phyloP scores from a whole-genome alignment of 257 asterid genomes.

The Nicotiana otophora region DNA sequence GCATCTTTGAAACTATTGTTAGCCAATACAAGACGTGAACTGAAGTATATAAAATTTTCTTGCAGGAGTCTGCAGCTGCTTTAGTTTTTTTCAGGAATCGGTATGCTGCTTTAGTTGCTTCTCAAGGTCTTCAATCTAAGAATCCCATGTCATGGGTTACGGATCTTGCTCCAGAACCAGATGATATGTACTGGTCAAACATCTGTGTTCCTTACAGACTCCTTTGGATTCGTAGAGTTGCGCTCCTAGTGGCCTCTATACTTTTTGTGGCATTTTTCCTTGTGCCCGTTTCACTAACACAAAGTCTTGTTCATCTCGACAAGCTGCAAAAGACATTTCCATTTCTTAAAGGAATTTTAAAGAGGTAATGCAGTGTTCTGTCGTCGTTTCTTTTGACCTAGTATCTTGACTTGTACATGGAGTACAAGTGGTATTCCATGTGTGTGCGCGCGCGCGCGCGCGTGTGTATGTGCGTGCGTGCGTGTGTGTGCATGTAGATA shows the following conservation, averaged over 20 bases:
- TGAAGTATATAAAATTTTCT: conserved; percentile 9
- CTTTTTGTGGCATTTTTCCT: conserved; percentile 64
- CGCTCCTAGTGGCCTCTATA: conserved; percentile 53
- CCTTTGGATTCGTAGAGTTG: conserved; percentile 78
- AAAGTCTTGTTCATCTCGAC: conserved; percentile 74
- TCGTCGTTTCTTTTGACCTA: background rate
- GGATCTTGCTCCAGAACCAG: conserved; percentile 82
- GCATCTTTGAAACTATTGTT: background rate
- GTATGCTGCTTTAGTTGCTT: conserved; percentile 81
- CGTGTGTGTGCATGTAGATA: too few relatives aligned
- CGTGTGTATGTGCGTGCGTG: background rate
- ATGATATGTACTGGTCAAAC: conserved; percentile 77
- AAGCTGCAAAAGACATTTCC: conserved; percentile 61
- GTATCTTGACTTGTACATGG: background rate
- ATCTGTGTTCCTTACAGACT: conserved; percentile 63
- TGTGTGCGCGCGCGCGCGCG: background rate
- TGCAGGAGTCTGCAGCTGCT: conserved; percentile 86
- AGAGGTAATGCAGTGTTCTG: conserved; percentile 33
- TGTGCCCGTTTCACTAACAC: conserved; percentile 70
- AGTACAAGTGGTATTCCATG: background rate
- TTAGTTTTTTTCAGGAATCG: conserved; percentile 86
- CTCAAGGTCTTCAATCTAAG: conserved; percentile 63
- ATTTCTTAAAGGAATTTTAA: conserved; percentile 30
- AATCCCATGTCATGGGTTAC: conserved; percentile 81
- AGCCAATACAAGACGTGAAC: background rate